Percentiles rank a stretch among this genome's conserved stretches.
Evolutionary conservation across 179 eudicot genomes (phyloP).

Genomic region (Nepenthes alata): DNA sequence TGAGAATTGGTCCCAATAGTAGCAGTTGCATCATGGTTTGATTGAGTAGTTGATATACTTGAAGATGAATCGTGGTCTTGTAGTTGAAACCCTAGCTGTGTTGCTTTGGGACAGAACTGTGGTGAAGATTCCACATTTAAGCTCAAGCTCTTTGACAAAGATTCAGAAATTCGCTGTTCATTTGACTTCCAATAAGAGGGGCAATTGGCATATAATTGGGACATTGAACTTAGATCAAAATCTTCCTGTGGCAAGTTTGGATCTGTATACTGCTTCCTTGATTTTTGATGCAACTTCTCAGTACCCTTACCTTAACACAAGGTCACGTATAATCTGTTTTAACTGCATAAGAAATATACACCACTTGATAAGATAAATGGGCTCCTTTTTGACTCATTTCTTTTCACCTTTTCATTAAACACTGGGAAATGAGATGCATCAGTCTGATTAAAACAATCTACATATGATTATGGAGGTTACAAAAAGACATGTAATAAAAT

Average conservation of each 20-base stretch:
- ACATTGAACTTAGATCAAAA: conserved; percentile 11
- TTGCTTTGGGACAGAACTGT: conserved; percentile 11
- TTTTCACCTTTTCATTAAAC: too few relatives aligned
- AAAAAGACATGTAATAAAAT: neutral
- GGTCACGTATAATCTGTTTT: neutral
- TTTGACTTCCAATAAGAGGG: conserved; percentile 20
- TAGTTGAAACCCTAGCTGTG: conserved; percentile 17
- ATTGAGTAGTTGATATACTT: conserved; percentile 23
- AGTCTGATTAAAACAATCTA: too few relatives aligned
- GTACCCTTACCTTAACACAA: neutral
- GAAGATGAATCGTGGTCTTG: conserved; percentile 24
- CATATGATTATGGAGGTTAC: too few relatives aligned
- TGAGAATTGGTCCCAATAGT: conserved; percentile 33
- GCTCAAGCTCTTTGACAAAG: conserved; percentile 22
- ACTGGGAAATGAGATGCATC: too few relatives aligned
- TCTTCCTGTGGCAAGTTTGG: neutral
- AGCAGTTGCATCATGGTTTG: conserved; percentile 26
- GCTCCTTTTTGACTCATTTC: neutral
- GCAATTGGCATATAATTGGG: conserved; percentile 16
- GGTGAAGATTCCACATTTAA: conserved; percentile 27
- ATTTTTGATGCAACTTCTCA: neutral
- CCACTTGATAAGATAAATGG: neutral
- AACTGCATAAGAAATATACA: neutral
- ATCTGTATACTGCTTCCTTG: neutral
- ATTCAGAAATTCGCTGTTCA: conserved; percentile 14